These are phyloP conservation scores for Luffa aegyptiaca DNA, from an alignment of 306 rosid genomes.

Conservation along the genomic window DNA sequence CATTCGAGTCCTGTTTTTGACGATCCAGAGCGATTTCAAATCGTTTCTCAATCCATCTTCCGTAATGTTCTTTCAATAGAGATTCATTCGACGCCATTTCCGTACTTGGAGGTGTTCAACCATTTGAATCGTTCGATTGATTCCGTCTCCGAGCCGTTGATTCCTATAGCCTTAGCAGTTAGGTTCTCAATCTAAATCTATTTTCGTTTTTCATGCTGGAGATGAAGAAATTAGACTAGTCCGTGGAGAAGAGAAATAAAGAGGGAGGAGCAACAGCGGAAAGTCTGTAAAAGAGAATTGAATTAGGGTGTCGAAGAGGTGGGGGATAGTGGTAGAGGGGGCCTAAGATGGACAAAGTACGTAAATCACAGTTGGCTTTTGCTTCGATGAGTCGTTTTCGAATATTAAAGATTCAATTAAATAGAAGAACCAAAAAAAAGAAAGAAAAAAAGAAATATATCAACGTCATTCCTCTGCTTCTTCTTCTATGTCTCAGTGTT, in stretches of 20 bases:
- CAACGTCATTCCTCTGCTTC: conserved; percentile 14
- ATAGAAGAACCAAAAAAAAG: neutral
- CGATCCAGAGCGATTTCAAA: neutral
- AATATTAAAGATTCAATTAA: conserved; percentile 35
- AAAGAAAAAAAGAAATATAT: neutral
- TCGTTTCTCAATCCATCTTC: neutral
- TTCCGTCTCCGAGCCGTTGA: neutral
- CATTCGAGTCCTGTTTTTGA: neutral
- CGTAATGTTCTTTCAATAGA: neutral
- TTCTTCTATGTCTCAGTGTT: conserved; percentile 10
- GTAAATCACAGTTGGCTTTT: conserved; percentile 24
- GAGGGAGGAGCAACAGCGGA: conserved; percentile 1
- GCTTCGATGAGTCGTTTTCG: conserved; percentile 66
- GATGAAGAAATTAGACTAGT: neutral
- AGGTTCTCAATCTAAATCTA: neutral
- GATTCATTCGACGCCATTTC: neutral
- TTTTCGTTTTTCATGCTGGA: neutral
- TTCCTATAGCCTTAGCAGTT: neutral
- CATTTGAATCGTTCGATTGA: neutral
- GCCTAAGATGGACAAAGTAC: conserved; percentile 11
- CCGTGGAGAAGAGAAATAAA: neutral
- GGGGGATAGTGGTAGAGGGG: conserved; percentile 7
- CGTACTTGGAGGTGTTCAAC: neutral
- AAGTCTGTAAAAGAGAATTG: conserved; percentile 4
- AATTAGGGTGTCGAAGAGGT: neutral